Evolutionary conservation across 768 basidiomycete genomes (phyloP), one percentile per base, ranked within the genome.

Genomic region (Chalciporus sphaerocephalus): DNA sequence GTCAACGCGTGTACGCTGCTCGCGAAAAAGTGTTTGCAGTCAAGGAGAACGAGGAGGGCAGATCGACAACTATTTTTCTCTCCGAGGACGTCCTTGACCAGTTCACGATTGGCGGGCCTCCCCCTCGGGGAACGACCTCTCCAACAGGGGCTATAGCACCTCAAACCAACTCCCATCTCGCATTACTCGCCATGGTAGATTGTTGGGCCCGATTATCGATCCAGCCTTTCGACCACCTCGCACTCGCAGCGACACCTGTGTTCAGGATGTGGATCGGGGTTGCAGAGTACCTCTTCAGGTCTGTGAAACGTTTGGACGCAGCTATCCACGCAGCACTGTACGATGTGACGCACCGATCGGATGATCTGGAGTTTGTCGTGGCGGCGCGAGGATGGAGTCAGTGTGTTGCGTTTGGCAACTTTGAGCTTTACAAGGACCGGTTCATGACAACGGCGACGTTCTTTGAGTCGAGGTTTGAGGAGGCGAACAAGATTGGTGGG

Each of bases 241-340:
- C 85, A 7, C 81, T 98, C 36, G 95, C 95, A 0, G 95, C 93
- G 7, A 99, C 94, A 2, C 96, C 96, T 0, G 79, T 98, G 27
- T 99, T 99, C 70, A 80, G 93, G 42, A 76, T 99, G 51, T 97
- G 95, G 84, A 85, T 99, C 40, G 95, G 95, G 23, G 92, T 97
- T 11, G 91, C 95, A 10, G 96, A 98, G 65, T 89, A 94, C 65
- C 78, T 99, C 10, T 99, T 97, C 71, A 76, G 87, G 35, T 83
- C 81, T 0, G 71, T 74, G 1, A 56, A 68, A 0, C 72, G 87
- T 3, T 70, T 96, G 15, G 74, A 82, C 44, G 67, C 74, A 2
- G 87, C 94, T 0, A 74, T 97, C 36, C 69, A 81, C 34, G 85
- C 91, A 0, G 88, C 85, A 0, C 60, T 93, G 25, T 66, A 79